Percentiles rank a stretch among this genome's conserved stretches.
Conservation (phyloP, 306 rosid genomes). For the Prunus mira region DNA sequence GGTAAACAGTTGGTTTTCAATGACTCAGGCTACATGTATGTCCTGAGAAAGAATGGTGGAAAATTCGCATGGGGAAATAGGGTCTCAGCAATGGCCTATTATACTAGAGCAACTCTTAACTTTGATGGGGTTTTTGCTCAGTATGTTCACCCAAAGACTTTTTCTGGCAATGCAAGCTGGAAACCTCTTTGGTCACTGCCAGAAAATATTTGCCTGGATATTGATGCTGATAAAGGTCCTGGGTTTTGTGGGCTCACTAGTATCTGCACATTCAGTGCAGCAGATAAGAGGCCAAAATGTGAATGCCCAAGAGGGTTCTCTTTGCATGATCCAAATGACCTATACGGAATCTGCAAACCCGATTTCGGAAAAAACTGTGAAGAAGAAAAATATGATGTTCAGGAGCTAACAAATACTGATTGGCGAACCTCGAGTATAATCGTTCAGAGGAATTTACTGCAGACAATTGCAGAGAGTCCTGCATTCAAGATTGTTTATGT, state of each 20-base stretch:
- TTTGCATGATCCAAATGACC: slow-evolving; percentile 20
- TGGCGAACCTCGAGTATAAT: slow-evolving; percentile 29
- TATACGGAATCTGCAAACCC: slow-evolving; percentile 19
- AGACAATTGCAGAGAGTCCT: slow-evolving; percentile 21
- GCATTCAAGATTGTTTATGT: slow-evolving; percentile 32
- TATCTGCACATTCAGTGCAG: slow-evolving; percentile 27
- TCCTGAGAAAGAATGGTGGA: slow-evolving; percentile 26
- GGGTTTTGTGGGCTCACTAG: slow-evolving; percentile 52
- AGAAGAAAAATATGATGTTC: slow-evolving; percentile 16
- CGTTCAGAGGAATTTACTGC: neutral
- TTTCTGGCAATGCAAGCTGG: slow-evolving; percentile 16
- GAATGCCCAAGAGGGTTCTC: slow-evolving; percentile 28
- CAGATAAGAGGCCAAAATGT: slow-evolving; percentile 27
- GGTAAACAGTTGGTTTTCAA: slow-evolving; percentile 35
- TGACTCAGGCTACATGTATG: slow-evolving; percentile 33
- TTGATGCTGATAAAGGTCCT: neutral
- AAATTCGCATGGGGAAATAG: neutral
- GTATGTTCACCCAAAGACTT: slow-evolving; percentile 30
- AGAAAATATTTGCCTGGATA: neutral
- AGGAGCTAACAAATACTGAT: slow-evolving; percentile 1
- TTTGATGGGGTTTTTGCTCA: slow-evolving; percentile 48
- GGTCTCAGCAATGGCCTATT: slow-evolving; percentile 1
- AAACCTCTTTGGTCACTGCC: neutral
- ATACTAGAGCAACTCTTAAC: slow-evolving; percentile 40
- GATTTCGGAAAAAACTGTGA: slow-evolving; percentile 22